These are phyloP conservation scores for Aphanomyces astaci DNA, from an alignment of 352 stramenopile species.

Conservation along the genomic window DNA sequence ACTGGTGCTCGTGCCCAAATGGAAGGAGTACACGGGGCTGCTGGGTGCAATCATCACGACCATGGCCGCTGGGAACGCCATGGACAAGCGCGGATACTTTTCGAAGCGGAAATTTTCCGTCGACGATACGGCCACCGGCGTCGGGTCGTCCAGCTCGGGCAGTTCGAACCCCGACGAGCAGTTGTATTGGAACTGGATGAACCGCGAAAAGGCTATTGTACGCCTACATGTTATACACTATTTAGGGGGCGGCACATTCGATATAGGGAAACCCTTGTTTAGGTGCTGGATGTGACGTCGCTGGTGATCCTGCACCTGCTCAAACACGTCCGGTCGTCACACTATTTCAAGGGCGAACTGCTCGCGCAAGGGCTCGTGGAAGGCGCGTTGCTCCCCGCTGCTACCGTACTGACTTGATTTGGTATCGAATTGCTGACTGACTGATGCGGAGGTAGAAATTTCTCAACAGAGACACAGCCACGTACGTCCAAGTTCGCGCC, in stretches of 20 bases:
- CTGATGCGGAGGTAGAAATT: slow-evolving; percentile 41
- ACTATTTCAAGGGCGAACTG: slow-evolving; percentile 71
- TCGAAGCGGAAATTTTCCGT: slow-evolving; percentile 45
- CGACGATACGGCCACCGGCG: slow-evolving; percentile 27
- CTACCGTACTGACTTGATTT: slow-evolving; percentile 29
- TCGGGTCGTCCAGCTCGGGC: neutral
- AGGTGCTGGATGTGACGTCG: slow-evolving; percentile 48
- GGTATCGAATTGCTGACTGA: neutral
- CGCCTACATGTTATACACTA: too few relatives aligned
- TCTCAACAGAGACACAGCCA: slow-evolving; percentile 78
- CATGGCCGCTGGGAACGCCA: slow-evolving; percentile 50
- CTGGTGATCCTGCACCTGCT: slow-evolving; percentile 57
- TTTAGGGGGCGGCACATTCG: too few relatives aligned
- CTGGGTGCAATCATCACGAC: slow-evolving; percentile 52
- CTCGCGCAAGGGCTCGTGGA: slow-evolving; percentile 77
- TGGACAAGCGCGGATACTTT: slow-evolving; percentile 79
- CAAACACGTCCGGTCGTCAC: slow-evolving; percentile 68
- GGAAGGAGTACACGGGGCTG: slow-evolving; percentile 51
- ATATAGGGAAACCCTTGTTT: too few relatives aligned
- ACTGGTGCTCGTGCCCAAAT: slow-evolving; percentile 59
- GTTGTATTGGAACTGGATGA: slow-evolving; percentile 74
- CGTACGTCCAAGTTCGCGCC: slow-evolving; percentile 63
- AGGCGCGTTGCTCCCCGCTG: slow-evolving; percentile 51
- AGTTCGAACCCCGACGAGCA: slow-evolving; percentile 33
- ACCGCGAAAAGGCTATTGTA: slow-evolving; percentile 71